Evolutionary conservation across 257 asterid genomes (phyloP).

Genomic region (Solanum paucissectum): DNA sequence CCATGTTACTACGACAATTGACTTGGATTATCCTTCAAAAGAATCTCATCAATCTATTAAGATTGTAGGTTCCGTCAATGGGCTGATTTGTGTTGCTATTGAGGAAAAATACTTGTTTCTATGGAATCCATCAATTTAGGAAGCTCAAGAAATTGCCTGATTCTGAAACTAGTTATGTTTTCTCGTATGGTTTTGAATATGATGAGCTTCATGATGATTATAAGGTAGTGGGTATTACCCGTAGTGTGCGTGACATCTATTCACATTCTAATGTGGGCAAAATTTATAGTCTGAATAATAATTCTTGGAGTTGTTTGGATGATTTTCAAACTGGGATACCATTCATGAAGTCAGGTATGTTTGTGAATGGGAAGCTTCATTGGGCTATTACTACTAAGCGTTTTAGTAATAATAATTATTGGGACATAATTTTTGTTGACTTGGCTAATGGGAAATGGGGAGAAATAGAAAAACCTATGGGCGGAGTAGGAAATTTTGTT

Average conservation of each 20-base stretch:
- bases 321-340: background rate
- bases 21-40: background rate
- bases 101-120: background rate
- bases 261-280: background rate
- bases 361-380: background rate
- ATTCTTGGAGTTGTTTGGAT: background rate
- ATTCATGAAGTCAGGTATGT: background rate
- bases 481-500: background rate
- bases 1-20: background rate
- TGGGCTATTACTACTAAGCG: background rate
- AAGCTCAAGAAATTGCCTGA: background rate
- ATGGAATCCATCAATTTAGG: background rate
- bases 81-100: background rate
- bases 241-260: background rate
- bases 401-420: background rate
- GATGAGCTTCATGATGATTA: background rate
- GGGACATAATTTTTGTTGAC: constrained; percentile 6
- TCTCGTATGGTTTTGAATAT: background rate
- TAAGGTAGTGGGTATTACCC: background rate
- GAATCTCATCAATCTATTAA: background rate
- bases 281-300: background rate
- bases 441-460: background rate
- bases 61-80: background rate
- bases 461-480: too few relatives aligned
- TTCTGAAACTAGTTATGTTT: too few relatives aligned